phyloP scores from a whole-genome alignment of 2,329 filamentous ascomycete genomes.

The Fusarium bactridioides region DNA sequence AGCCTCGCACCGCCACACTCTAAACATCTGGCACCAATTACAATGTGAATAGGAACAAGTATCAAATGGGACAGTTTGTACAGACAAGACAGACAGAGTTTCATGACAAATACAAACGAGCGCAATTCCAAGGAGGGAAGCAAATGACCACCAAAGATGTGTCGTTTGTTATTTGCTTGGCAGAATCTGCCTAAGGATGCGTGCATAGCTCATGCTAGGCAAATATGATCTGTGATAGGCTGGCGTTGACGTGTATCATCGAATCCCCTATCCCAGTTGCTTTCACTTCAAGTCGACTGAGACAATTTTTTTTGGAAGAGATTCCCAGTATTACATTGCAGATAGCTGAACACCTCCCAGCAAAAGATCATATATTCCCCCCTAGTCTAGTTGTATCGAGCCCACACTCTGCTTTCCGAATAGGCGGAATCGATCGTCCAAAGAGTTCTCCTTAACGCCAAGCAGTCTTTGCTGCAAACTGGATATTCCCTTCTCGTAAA shows the following conservation, averaged over 20 bases:
- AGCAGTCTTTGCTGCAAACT: slow-evolving; percentile 23
- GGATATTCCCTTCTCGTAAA: slow-evolving; percentile 9
- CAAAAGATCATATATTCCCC: not conserved
- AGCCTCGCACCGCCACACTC: slow-evolving; percentile 36
- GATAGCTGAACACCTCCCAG: not conserved
- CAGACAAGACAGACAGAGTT: not conserved
- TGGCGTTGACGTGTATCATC: not conserved
- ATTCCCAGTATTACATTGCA: not conserved
- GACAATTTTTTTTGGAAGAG: not conserved
- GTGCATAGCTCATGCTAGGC: not conserved
- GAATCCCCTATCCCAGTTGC: not conserved
- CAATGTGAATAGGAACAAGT: slow-evolving; percentile 4
- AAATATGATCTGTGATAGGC: not conserved
- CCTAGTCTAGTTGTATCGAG: slow-evolving; percentile 4
- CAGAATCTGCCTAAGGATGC: not conserved
- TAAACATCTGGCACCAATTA: slow-evolving; percentile 23
- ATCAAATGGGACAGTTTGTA: slow-evolving; percentile 20
- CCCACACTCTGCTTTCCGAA: not conserved
- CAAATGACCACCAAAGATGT: not conserved
- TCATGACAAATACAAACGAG: not conserved
- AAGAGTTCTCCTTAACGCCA: slow-evolving; percentile 33
- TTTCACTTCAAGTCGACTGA: not conserved
- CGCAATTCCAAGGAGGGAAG: not conserved
- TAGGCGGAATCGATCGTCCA: slow-evolving; percentile 2
- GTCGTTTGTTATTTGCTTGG: not conserved